Evolutionary conservation across 192 early-diverging fungal species (phyloP), one percentile per base, ranked within the genome.

Genomic region (Spinellus fusiger): DNA sequence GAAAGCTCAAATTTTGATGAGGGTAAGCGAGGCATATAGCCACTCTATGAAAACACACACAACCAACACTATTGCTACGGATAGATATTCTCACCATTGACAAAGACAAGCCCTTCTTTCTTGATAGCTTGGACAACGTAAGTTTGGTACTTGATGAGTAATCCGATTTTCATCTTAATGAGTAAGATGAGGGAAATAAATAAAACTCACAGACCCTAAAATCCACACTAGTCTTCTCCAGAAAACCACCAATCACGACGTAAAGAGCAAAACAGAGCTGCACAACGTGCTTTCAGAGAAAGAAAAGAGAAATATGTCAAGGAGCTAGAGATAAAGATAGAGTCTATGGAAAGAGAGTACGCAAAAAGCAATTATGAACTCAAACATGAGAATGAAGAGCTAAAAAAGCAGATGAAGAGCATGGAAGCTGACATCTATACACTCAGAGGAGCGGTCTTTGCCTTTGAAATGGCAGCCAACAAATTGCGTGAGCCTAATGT

Each of bases 251-350:
- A 67, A 35, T 37, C 56, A 49, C 60, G 64, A 27, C 66, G 72
- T 4, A 74, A 74, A 23, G 72, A 62, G 10, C 72, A 74, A 48
- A 74, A 74, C 47, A 50, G 72, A n/a, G 62, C 60, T 38, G 66
- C 72, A 1, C 72, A 74, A 48, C 48, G 67, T 16, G 91, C 91
- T 0, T 95, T 95, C 69, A 87, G 93, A 46, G 90, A 95, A 64
- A 84, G 93, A 54, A 91, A 89, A 61, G 86, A 92, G 52, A 80
- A 81, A 55, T 89, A 92, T 68, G 84, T 93, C 20, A 84, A 88
- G 68, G 80, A 85, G 15, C 81, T 95, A 2, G 91, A 95, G 70
- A 80, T 78, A 12, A 79, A 81, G 52, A 86, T 92, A 49, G 80
- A 85, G 62, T 82, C 80, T 32, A 74, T 90, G 31, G 83, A 88